phyloP scores from a whole-genome alignment of 108 stramenopile species.

The Nitzschia sp. region DNA sequence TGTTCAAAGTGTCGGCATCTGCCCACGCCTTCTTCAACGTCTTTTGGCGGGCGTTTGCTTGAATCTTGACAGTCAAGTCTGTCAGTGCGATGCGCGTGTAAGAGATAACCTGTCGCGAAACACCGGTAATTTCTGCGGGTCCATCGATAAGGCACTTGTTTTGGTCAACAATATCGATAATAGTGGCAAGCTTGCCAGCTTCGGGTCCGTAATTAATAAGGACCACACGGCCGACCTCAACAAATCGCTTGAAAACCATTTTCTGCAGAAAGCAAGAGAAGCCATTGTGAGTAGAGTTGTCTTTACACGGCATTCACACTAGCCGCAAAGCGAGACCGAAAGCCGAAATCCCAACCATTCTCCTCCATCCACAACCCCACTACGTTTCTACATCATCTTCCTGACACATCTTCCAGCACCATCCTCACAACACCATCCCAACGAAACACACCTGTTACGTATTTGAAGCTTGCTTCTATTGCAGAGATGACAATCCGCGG shows the following conservation, averaged over 20 bases:
- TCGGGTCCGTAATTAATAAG: slow-evolving; percentile 98
- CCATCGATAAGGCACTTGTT: slow-evolving; percentile 99
- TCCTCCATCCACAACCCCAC: not conserved
- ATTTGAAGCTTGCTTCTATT: not conserved
- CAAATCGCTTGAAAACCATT: slow-evolving; percentile 96
- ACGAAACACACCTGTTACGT: not conserved
- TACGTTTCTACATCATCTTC: not conserved
- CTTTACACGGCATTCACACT: not conserved
- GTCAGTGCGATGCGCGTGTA: slow-evolving; percentile 93
- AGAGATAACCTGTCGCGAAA: slow-evolving; percentile 94
- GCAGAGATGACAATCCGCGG: slow-evolving; percentile 5
- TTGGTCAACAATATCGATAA: slow-evolving; percentile 97
- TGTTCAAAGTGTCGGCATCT: slow-evolving; percentile 76
- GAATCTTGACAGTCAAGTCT: slow-evolving; percentile 91
- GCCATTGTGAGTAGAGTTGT: slow-evolving; percentile 9
- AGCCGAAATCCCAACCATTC: not conserved
- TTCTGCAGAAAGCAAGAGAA: slow-evolving; percentile 6
- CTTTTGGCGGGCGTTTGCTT: slow-evolving; percentile 89
- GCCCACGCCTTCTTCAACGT: slow-evolving; percentile 90
- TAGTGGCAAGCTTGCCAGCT: slow-evolving; percentile 92
- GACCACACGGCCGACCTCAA: slow-evolving; percentile 98
- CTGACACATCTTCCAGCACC: not conserved
- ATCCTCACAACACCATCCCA: not conserved
- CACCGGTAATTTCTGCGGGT: slow-evolving; percentile 88
- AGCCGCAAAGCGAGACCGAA: not conserved